A percentile compares a stretch with the other conserved stretches of the same genome.
Conservation (phyloP, 495 filamentous ascomycete species). For the Physcia stellaris region DNA sequence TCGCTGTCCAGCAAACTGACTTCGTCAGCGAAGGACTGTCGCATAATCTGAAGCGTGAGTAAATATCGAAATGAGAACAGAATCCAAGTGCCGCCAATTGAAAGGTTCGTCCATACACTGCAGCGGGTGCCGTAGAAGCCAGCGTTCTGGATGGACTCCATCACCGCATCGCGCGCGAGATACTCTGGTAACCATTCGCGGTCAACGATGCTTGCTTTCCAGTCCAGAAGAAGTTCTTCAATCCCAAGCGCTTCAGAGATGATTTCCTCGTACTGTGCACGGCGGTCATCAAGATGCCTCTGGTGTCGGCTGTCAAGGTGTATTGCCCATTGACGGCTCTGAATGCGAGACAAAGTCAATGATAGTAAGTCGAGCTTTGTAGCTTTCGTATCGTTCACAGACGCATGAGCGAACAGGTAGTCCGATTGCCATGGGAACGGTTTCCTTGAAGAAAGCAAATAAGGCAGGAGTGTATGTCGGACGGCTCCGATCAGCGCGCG, state of each 20-base stretch:
- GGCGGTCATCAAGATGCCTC: neutral
- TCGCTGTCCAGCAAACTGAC: neutral
- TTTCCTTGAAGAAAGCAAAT: slow-evolving; percentile 6
- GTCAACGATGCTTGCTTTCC: slow-evolving; percentile 7
- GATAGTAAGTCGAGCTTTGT: slow-evolving; percentile 5
- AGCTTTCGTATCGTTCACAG: slow-evolving; percentile 8
- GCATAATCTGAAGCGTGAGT: slow-evolving; percentile 9
- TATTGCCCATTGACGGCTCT: slow-evolving; percentile 5
- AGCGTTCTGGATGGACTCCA: slow-evolving; percentile 5
- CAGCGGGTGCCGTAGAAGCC: slow-evolving; percentile 9
- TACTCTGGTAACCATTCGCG: slow-evolving; percentile 7
- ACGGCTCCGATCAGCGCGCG: slow-evolving; percentile 6
- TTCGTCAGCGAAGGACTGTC: slow-evolving; percentile 9
- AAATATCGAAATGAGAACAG: slow-evolving; percentile 8
- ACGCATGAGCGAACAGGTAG: slow-evolving; percentile 4
- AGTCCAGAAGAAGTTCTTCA: slow-evolving; percentile 2
- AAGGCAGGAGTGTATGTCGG: slow-evolving; percentile 5
- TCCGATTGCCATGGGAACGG: slow-evolving; percentile 5
- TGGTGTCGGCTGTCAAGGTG: neutral
- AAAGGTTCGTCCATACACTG: slow-evolving; percentile 5
- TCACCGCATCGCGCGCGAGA: slow-evolving; percentile 2
- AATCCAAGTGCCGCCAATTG: slow-evolving; percentile 3
- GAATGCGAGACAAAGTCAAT: slow-evolving; percentile 4
- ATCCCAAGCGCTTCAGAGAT: slow-evolving; percentile 4
- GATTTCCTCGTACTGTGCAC: slow-evolving; percentile 2